phyloP scores from a whole-genome alignment of 768 basidiomycete species.

The Boletus vermiculosoides region DNA sequence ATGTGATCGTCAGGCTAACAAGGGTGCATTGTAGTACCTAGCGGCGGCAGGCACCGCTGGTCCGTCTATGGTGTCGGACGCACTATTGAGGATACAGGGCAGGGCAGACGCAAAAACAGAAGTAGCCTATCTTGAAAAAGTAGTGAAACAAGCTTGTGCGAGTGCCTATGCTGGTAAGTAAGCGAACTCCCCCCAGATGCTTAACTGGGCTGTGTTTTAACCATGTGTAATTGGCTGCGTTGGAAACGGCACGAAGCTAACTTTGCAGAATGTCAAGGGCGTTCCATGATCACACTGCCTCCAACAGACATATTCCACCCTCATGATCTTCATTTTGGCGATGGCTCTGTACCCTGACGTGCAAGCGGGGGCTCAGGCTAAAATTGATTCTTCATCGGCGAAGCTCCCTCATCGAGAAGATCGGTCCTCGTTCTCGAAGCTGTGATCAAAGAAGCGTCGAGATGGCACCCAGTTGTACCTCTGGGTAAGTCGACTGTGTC shows the following conservation, averaged over 20 bases:
- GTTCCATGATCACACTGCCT: conserved; percentile 10
- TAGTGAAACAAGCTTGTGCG: conserved; percentile 24
- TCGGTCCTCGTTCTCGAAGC: conserved; percentile 19
- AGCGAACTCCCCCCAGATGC: background rate
- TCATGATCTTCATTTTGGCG: conserved; percentile 22
- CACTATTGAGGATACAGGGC: conserved; percentile 14
- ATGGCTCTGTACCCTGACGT: conserved; percentile 28
- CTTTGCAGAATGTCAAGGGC: background rate
- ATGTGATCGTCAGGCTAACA: background rate
- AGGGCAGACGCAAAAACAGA: conserved; percentile 8
- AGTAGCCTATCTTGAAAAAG: conserved; percentile 14
- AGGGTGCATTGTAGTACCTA: no score
- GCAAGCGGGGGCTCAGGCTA: conserved; percentile 19
- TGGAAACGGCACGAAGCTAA: conserved; percentile 21
- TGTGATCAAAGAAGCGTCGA: conserved; percentile 24
- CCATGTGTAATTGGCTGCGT: conserved; percentile 14
- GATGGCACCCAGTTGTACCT: conserved; percentile 23
- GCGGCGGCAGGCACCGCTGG: no score
- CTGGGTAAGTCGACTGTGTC: conserved; percentile 5
- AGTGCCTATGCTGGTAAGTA: conserved; percentile 20
- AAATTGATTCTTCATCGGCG: conserved; percentile 22
- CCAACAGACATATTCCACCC: conserved; percentile 19
- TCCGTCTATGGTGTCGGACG: conserved; percentile 26
- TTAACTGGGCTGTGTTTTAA: conserved; percentile 9
- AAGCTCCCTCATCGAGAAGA: conserved; percentile 22